Percentiles rank a stretch among this genome's conserved stretches.
phyloP scores from a whole-genome alignment of 208 protist species.

The Tritrichomonas musculus region DNA sequence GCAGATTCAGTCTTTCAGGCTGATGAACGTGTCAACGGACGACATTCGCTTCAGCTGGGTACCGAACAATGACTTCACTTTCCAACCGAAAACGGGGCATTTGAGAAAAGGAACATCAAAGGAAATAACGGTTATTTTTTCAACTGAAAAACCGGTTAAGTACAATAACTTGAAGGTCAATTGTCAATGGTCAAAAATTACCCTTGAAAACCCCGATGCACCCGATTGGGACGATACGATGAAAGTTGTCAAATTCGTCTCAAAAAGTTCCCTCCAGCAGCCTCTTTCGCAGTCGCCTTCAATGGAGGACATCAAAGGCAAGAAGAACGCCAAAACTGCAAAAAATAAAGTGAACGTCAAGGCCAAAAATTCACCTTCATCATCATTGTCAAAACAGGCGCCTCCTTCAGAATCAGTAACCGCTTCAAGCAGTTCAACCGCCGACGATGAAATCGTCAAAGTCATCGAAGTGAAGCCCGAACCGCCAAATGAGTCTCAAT shows the following conservation, averaged over 20 bases:
- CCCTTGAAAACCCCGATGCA: background rate
- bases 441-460: background rate
- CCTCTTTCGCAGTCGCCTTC: background rate
- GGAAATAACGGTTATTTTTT: background rate
- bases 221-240: slow-evolving; percentile 29
- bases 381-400: background rate
- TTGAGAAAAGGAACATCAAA: background rate
- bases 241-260: background rate
- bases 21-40: background rate
- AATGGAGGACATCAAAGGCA: too few relatives aligned
- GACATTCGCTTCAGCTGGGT: background rate
- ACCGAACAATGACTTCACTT: background rate
- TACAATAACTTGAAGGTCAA: background rate
- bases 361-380: background rate
- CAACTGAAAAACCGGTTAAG: background rate
- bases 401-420: background rate
- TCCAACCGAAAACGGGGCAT: background rate
- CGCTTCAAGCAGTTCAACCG: background rate
- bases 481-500: slow-evolving; percentile 12
- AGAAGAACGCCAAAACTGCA: too few relatives aligned
- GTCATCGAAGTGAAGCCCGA: slow-evolving; percentile 25
- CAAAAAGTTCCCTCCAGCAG: background rate
- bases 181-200: background rate
- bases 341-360: background rate
- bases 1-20: background rate